These are phyloP conservation scores for Barnettozyma botsteinii DNA, from an alignment of 805 yeast genomes.

Conservation along the genomic window DNA sequence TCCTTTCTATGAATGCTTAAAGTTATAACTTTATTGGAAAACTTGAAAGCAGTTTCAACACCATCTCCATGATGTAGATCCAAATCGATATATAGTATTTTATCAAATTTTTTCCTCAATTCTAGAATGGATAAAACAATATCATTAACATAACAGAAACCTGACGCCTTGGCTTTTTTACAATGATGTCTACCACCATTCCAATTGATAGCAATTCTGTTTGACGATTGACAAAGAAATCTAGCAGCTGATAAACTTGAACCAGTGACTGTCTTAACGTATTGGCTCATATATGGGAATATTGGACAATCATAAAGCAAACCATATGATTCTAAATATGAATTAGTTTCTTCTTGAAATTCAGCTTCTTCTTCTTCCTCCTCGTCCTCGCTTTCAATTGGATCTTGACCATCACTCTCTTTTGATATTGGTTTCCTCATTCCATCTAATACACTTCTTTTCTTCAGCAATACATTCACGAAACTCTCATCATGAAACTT, in stretches of 20 bases:
- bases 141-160: slow-evolving; percentile 73
- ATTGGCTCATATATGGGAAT: slow-evolving; percentile 47
- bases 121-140: slow-evolving; percentile 50
- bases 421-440: no score
- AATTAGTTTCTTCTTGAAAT: background rate
- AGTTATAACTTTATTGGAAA: slow-evolving; percentile 50
- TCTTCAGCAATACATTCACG: slow-evolving; percentile 30
- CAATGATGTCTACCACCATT: slow-evolving; percentile 79
- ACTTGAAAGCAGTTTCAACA: slow-evolving; percentile 58
- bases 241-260: slow-evolving; percentile 49
- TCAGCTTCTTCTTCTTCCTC: slow-evolving; percentile 3
- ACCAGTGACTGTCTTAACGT: slow-evolving; percentile 47
- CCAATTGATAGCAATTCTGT: slow-evolving; percentile 54
- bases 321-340: slow-evolving; percentile 35
- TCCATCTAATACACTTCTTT: no score
- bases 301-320: slow-evolving; percentile 58
- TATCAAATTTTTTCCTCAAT: slow-evolving; percentile 40
- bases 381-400: no score
- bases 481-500: slow-evolving; percentile 46
- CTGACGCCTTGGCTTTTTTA: slow-evolving; percentile 47
- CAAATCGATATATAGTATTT: slow-evolving; percentile 57
- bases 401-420: no score
- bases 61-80: slow-evolving; percentile 84
- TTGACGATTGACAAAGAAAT: slow-evolving; percentile 21
- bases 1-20: slow-evolving; percentile 62